phyloP scores from a whole-genome alignment of 2,329 filamentous ascomycete species.

The Zymoseptoria brevis region DNA sequence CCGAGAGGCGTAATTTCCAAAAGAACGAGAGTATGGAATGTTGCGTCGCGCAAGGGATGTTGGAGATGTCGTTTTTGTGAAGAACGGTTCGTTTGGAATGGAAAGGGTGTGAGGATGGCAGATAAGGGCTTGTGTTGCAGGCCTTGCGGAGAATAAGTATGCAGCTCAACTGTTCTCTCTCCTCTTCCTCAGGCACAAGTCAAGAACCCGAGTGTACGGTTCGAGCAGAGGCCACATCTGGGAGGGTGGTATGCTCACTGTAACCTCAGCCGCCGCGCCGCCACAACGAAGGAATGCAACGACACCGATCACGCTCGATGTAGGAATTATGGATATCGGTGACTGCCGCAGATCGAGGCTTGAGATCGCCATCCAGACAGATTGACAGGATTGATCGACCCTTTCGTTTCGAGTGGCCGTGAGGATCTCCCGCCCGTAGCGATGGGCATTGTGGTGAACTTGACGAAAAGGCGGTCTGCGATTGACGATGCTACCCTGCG shows the following conservation, averaged over 20 bases:
- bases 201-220: neutral
- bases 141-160: slow-evolving; percentile 27
- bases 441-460: slow-evolving; percentile 11
- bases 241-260: neutral
- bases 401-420: neutral
- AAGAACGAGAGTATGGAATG: slow-evolving; percentile 20
- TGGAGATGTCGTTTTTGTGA: slow-evolving; percentile 4
- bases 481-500: slow-evolving; percentile 13
- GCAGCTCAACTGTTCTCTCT: slow-evolving; percentile 11
- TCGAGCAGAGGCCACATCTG: neutral
- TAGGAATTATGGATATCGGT: neutral
- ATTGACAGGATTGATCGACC: slow-evolving; percentile 4
- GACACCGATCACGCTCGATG: neutral
- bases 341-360: neutral
- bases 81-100: neutral
- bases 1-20: slow-evolving; percentile 20
- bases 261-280: neutral
- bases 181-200: neutral
- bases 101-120: neutral
- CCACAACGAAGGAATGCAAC: neutral
- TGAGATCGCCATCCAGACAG: slow-evolving; percentile 1
- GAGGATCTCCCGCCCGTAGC: neutral
- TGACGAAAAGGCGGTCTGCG: slow-evolving; percentile 19
- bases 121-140: slow-evolving; percentile 6
- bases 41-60: slow-evolving; percentile 23